Conservation (phyloP, 768 basidiomycete species). For the Boletus rufocinnamomeus region DNA sequence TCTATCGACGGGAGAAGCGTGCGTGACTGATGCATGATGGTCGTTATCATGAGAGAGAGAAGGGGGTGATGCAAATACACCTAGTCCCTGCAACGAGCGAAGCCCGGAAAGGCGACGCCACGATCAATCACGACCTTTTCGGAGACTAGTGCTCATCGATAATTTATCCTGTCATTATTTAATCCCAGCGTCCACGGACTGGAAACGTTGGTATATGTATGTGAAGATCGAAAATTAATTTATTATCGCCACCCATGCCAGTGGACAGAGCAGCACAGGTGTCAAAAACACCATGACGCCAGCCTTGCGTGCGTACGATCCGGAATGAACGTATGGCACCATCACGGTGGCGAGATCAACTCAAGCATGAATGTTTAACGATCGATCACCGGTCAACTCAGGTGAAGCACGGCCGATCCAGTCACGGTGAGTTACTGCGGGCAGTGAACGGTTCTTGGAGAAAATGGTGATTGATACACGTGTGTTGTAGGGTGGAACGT, state of each 20-base stretch:
- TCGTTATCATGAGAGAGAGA: neutral
- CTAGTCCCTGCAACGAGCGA: neutral
- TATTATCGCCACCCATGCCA: neutral
- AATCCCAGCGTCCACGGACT: neutral
- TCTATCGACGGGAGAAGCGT: conserved; percentile 1
- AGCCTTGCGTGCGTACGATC: neutral
- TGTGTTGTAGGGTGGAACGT: conserved; percentile 14
- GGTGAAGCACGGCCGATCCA: neutral
- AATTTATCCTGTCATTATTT: neutral
- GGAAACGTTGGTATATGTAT: neutral
- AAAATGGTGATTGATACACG: conserved; percentile 17
- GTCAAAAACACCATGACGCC: neutral
- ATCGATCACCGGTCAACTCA: conserved; percentile 12
- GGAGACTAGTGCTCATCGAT: neutral
- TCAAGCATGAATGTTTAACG: neutral
- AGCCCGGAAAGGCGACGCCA: conserved; percentile 10
- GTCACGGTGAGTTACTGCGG: conserved; percentile 2
- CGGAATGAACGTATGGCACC: conserved; percentile 1
- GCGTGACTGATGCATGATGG: neutral
- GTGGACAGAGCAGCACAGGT: neutral
- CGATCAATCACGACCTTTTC: neutral
- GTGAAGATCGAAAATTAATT: conserved; percentile 5
- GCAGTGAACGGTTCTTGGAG: conserved; percentile 3
- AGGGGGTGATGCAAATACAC: neutral
- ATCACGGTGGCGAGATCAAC: conserved; percentile 4